phyloP scores from a whole-genome alignment of 768 basidiomycete genomes.

The Mycena sanguinolenta region DNA sequence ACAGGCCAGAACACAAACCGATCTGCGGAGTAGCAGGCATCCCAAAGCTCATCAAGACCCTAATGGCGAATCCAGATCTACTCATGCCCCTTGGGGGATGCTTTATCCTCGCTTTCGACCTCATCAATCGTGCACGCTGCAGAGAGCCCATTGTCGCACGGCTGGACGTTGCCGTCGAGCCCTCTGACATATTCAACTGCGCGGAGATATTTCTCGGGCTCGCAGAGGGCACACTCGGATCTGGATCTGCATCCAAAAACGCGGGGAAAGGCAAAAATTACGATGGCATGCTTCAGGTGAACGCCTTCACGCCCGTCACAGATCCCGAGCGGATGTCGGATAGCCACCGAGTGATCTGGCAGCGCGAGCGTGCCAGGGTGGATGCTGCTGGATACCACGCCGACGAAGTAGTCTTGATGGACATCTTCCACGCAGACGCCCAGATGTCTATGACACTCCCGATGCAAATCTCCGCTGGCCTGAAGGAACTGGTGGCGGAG shows the following conservation, averaged over 20 bases:
- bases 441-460: not conserved
- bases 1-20: conserved; percentile 15
- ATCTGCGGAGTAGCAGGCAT: conserved; percentile 14
- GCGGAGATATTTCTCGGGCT: conserved; percentile 11
- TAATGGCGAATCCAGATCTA: conserved; percentile 12
- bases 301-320: conserved; percentile 16
- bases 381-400: conserved; percentile 11
- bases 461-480: not conserved
- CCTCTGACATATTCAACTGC: conserved; percentile 13
- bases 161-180: conserved; percentile 19
- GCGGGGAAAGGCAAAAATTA: conserved; percentile 4
- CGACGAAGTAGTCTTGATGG: conserved; percentile 5
- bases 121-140: conserved; percentile 12
- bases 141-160: conserved; percentile 8
- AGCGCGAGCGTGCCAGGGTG: conserved; percentile 8
- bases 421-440: conserved; percentile 10
- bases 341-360: conserved; percentile 1
- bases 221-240: not conserved
- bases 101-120: no score
- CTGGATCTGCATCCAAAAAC: conserved; percentile 2
- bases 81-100: conserved; percentile 8
- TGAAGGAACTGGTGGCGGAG: not conserved
- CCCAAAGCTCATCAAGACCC: conserved; percentile 8
- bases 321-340: not conserved
- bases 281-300: conserved; percentile 19